These are phyloP conservation scores for Diaporthe vexans DNA, from an alignment of 2,329 filamentous ascomycete species.

Conservation along the genomic window DNA sequence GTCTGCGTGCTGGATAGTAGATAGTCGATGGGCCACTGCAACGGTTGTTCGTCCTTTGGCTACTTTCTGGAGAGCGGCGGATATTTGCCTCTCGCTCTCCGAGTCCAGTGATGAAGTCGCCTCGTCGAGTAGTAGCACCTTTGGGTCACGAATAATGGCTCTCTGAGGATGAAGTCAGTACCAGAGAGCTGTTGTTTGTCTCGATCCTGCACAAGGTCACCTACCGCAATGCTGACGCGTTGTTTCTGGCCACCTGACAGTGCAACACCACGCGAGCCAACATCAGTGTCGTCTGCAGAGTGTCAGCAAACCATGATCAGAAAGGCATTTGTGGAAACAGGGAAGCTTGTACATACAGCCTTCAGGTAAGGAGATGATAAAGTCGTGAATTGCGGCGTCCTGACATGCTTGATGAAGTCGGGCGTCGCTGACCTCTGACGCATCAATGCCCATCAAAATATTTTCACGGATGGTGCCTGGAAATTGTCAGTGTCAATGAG, in stretches of 20 bases:
- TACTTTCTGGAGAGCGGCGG: conserved; percentile 77
- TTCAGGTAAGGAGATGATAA: conserved; percentile 75
- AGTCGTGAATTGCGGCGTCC: conserved; percentile 79
- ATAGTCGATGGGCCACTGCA: conserved; percentile 82
- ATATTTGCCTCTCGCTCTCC: conserved; percentile 72
- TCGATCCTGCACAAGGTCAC: not conserved
- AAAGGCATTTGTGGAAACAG: not conserved
- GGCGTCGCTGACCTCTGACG: conserved; percentile 65
- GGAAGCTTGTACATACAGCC: conserved; percentile 52
- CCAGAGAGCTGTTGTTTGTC: no score
- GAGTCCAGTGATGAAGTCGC: conserved; percentile 72
- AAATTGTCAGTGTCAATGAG: not conserved
- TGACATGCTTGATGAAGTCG: conserved; percentile 67
- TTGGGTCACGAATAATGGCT: conserved; percentile 65
- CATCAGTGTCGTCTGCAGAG: conserved; percentile 69
- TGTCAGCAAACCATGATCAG: not conserved
- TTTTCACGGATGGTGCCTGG: conserved; percentile 76
- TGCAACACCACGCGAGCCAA: conserved; percentile 76
- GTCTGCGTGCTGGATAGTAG: conserved; percentile 83
- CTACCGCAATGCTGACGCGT: conserved; percentile 65
- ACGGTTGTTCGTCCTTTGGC: conserved; percentile 75
- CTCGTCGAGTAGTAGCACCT: conserved; percentile 70
- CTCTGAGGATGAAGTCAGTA: conserved; percentile 45
- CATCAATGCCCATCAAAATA: conserved; percentile 74
- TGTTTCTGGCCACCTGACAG: conserved; percentile 71